Conservation (phyloP, 2,329 filamentous ascomycete genomes). For the Magnaporthiopsis poae region DNA sequence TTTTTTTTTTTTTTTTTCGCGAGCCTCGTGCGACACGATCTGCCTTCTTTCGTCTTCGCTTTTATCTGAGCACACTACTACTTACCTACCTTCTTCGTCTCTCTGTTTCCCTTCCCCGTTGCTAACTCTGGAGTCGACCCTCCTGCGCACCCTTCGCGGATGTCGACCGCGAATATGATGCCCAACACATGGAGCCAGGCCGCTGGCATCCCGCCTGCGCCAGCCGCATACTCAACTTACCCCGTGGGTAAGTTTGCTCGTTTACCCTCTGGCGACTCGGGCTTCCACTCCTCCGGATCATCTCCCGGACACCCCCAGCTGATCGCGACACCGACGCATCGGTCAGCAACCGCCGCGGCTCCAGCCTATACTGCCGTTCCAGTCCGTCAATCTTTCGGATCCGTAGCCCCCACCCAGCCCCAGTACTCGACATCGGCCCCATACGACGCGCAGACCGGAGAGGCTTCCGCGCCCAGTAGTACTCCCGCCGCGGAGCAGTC, state of each 20-base stretch:
- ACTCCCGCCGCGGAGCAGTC: constrained; percentile 2
- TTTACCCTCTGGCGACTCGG: neutral
- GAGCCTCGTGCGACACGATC: neutral
- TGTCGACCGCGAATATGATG: constrained; percentile 7
- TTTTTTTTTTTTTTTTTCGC: neutral
- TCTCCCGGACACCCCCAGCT: neutral
- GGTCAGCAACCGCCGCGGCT: constrained; percentile 17
- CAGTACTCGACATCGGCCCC: constrained; percentile 14
- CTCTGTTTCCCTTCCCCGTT: neutral
- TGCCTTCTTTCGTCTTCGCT: neutral
- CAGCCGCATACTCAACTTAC: constrained; percentile 1
- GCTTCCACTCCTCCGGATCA: neutral
- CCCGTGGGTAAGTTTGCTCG: neutral
- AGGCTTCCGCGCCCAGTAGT: constrained; percentile 10
- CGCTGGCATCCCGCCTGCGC: constrained; percentile 4
- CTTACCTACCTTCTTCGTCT: neutral
- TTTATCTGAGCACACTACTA: neutral
- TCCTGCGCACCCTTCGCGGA: neutral
- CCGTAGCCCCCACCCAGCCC: constrained; percentile 2
- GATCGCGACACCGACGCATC: constrained; percentile 16
- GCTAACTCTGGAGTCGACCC: neutral
- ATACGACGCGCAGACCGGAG: constrained; percentile 19
- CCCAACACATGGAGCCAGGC: constrained; percentile 8
- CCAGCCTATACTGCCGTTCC: constrained; percentile 34
- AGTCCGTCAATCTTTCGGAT: constrained; percentile 29